Evolutionary conservation across 2,329 filamentous ascomycete genomes (phyloP).

Genomic region (Beauveria varroae): DNA sequence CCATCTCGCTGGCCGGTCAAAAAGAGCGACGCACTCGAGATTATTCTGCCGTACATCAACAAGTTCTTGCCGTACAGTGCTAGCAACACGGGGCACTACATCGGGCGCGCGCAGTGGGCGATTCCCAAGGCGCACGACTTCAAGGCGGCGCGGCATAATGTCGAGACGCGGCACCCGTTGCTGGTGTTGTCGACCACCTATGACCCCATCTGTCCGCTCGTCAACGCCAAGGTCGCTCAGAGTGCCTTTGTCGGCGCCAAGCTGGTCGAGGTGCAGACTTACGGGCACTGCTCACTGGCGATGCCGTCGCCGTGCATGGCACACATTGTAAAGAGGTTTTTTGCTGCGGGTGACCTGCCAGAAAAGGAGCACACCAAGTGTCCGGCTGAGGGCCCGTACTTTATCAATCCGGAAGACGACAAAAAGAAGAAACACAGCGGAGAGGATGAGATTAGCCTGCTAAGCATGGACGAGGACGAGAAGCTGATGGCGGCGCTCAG

Average conservation of each 20-base stretch:
- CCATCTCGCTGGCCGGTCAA: slow-evolving; percentile 22
- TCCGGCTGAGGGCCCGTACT: slow-evolving; percentile 32
- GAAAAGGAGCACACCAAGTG: slow-evolving; percentile 25
- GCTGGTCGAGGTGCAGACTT: slow-evolving; percentile 34
- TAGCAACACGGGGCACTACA: slow-evolving; percentile 22
- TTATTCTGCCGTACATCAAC: slow-evolving; percentile 26
- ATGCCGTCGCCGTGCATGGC: slow-evolving; percentile 30
- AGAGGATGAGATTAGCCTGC: neutral
- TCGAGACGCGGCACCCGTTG: slow-evolving; percentile 29
- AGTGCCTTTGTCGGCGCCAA: slow-evolving; percentile 28
- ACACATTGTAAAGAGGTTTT: slow-evolving; percentile 27
- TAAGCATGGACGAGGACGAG: neutral
- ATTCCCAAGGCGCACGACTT: slow-evolving; percentile 24
- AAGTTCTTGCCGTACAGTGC: slow-evolving; percentile 21
- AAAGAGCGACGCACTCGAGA: slow-evolving; percentile 22
- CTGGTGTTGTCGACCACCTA: slow-evolving; percentile 25
- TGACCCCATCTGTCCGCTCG: slow-evolving; percentile 44
- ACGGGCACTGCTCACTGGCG: slow-evolving; percentile 35
- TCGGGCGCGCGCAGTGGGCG: slow-evolving; percentile 23
- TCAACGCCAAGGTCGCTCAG: slow-evolving; percentile 30
- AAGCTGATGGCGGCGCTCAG: slow-evolving; percentile 5
- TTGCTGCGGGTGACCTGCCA: slow-evolving; percentile 32
- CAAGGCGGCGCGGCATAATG: slow-evolving; percentile 13
- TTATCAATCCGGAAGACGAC: slow-evolving; percentile 22
- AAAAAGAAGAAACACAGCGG: neutral